Conservation (phyloP, 2,329 filamentous ascomycete genomes). For the Cladosporium sp. region DNA sequence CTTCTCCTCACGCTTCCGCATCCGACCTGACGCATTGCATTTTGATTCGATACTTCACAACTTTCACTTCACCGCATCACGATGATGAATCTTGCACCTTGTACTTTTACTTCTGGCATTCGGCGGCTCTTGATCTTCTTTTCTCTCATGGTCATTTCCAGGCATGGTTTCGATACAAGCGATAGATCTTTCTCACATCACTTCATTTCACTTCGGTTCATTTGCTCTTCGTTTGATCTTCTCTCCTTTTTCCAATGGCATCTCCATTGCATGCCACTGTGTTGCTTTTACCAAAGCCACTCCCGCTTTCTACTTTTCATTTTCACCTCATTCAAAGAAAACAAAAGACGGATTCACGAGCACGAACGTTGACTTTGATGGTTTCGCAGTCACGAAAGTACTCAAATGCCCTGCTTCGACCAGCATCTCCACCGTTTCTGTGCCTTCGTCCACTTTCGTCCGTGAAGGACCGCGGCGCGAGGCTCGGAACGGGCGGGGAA, state of each 20-base stretch:
- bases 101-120: not conserved
- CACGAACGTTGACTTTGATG: no score
- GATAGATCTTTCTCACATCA: no score
- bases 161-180: no score
- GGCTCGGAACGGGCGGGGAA: no score
- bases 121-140: not conserved
- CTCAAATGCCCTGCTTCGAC: not conserved
- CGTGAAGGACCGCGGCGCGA: no score
- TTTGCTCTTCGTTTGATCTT: not conserved
- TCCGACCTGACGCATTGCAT: not conserved
- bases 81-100: not conserved
- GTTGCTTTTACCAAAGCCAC: no score
- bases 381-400: not conserved
- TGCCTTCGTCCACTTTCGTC: no score
- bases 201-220: not conserved
- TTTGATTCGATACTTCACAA: not conserved
- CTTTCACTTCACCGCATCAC: not conserved
- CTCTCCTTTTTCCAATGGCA: not conserved
- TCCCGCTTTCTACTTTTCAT: no score
- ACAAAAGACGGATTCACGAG: no score
- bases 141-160: not conserved
- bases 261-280: not conserved
- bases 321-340: no score
- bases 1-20: not conserved
- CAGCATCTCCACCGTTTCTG: not conserved